A percentile compares a stretch with the other conserved stretches of the same genome.
These are phyloP conservation scores for Leucocoprinus sp. DNA, from an alignment of 768 basidiomycete species.

Conservation along the genomic window DNA sequence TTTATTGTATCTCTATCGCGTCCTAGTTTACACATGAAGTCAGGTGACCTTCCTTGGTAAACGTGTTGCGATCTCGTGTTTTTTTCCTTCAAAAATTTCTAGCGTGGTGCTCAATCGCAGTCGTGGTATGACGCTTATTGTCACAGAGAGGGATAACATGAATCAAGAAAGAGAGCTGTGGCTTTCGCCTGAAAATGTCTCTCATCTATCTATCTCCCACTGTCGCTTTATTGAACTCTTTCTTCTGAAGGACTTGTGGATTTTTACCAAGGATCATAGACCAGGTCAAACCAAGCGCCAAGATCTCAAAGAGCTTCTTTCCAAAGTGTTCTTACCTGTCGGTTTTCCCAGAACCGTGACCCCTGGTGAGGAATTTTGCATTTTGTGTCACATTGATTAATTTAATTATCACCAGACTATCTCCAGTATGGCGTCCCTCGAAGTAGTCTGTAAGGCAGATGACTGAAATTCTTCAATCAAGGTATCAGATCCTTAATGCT, in stretches of 20 bases:
- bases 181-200: slow-evolving; percentile 3
- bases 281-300: background rate
- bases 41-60: no score
- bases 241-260: background rate
- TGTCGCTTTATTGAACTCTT: background rate
- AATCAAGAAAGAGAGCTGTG: background rate
- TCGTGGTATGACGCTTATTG: background rate
- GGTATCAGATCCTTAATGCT: slow-evolving; percentile 61
- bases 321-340: slow-evolving; percentile 12
- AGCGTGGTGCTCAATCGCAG: no score
- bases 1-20: no score
- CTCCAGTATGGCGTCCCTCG: slow-evolving; percentile 30
- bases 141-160: background rate
- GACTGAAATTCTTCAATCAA: slow-evolving; percentile 17
- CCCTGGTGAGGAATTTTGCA: slow-evolving; percentile 5
- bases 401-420: slow-evolving; percentile 34
- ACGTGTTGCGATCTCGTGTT: no score
- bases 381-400: background rate
- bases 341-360: slow-evolving; percentile 14
- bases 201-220: background rate
- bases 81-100: no score
- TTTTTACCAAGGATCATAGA: background rate
- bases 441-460: background rate
- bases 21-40: no score
- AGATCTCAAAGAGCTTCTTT: slow-evolving; percentile 2